Percentiles rank a stretch among this genome's conserved stretches.
phyloP scores from a whole-genome alignment of 2,329 filamentous ascomycete genomes.

The Nemania sp. region DNA sequence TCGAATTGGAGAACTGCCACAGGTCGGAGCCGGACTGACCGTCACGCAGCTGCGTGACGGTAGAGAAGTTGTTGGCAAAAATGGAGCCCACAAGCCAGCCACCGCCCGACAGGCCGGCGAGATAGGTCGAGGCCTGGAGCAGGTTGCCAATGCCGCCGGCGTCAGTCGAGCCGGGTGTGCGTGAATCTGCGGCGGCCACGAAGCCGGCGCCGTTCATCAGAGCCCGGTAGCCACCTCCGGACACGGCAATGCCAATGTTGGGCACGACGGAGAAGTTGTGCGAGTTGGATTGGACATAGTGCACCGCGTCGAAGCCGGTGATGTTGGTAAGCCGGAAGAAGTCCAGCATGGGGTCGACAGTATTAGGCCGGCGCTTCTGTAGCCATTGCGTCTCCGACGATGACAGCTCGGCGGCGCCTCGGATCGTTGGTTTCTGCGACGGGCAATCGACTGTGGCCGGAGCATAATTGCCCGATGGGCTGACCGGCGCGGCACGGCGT shows the following conservation, averaged over 20 bases:
- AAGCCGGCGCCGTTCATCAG: conserved; percentile 71
- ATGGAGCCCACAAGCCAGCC: conserved; percentile 76
- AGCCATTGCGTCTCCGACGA: conserved; percentile 75
- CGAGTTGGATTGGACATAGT: conserved; percentile 67
- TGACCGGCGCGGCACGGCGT: conserved; percentile 45
- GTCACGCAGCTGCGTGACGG: conserved; percentile 48
- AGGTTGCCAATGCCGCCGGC: conserved; percentile 68
- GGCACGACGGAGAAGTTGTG: conserved; percentile 63
- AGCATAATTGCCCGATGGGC: conserved; percentile 64
- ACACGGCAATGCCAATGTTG: conserved; percentile 66
- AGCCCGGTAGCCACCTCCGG: conserved; percentile 73
- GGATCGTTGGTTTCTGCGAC: conserved; percentile 66
- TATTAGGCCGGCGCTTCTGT: conserved; percentile 68
- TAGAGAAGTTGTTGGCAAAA: conserved; percentile 76
- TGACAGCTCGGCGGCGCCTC: conserved; percentile 65
- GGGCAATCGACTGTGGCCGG: conserved; percentile 73
- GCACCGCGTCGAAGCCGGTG: conserved; percentile 59
- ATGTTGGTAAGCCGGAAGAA: conserved; percentile 75
- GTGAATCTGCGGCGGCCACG: conserved; percentile 68
- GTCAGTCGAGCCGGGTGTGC: conserved; percentile 62
- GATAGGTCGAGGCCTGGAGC: conserved; percentile 70
- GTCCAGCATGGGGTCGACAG: conserved; percentile 72
- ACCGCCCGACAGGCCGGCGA: conserved; percentile 74
- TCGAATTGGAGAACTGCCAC: conserved; percentile 44
- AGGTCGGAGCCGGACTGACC: conserved; percentile 37